phyloP scores from a whole-genome alignment of 148 eudicot species.

The Euryodendron excelsum region DNA sequence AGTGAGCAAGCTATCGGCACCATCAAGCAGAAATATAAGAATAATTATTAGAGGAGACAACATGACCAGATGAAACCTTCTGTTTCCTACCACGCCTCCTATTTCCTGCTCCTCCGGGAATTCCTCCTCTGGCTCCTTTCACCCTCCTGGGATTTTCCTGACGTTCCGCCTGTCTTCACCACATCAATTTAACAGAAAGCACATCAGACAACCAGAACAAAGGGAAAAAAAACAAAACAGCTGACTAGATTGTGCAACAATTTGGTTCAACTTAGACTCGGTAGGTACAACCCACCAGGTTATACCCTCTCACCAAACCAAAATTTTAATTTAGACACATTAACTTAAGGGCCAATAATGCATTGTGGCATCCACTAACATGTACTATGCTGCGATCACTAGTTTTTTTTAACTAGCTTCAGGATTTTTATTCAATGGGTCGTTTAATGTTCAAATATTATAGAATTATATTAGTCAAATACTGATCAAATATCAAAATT shows the following conservation, averaged over 20 bases:
- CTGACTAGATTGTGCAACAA: not conserved
- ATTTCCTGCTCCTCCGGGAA: slow-evolving; percentile 9
- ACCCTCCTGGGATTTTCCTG: slow-evolving; percentile 14
- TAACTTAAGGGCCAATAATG: too few species aligned
- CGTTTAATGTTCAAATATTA: too few species aligned
- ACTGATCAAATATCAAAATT: too few species aligned
- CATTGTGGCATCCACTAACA: too few species aligned
- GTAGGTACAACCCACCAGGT: not conserved
- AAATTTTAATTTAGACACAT: not conserved
- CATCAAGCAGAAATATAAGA: slow-evolving; percentile 12
- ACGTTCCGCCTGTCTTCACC: slow-evolving; percentile 26
- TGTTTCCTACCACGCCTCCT: slow-evolving; percentile 23
- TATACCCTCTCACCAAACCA: not conserved
- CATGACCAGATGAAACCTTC: not conserved
- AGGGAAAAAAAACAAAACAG: too few species aligned
- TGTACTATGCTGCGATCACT: too few species aligned
- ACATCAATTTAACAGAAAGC: not conserved
- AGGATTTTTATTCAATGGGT: too few species aligned
- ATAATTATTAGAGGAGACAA: slow-evolving; percentile 3
- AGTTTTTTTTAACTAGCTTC: too few species aligned
- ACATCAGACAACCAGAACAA: not conserved
- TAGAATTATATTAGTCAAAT: too few species aligned
- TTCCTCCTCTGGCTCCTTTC: slow-evolving; percentile 16
- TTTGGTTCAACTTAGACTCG: not conserved
- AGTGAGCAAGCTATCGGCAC: not conserved